Conservation (phyloP, 306 rosid genomes). For the Prosopis cineraria region DNA sequence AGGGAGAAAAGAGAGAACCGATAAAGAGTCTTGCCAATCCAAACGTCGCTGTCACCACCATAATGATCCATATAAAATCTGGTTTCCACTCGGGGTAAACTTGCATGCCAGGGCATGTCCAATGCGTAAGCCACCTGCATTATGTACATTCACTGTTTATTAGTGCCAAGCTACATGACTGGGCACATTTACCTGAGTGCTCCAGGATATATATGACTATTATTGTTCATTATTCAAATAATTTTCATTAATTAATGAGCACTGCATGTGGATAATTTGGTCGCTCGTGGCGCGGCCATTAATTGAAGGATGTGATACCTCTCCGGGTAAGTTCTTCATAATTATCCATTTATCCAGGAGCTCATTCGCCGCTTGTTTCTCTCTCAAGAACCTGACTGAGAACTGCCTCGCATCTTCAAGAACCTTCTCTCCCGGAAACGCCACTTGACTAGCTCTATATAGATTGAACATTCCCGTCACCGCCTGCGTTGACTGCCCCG, state of each 20-base stretch:
- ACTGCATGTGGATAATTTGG: background rate
- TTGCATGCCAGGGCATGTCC: slow-evolving; percentile 85
- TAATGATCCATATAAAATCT: slow-evolving; percentile 80
- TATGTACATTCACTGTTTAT: background rate
- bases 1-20: slow-evolving; percentile 41
- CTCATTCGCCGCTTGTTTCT: slow-evolving; percentile 60
- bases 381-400: slow-evolving; percentile 57
- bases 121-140: slow-evolving; percentile 73
- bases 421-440: slow-evolving; percentile 69
- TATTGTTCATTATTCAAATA: background rate
- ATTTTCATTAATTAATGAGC: background rate
- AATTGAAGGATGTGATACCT: slow-evolving; percentile 49
- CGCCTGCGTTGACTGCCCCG: slow-evolving; percentile 73
- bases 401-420: slow-evolving; percentile 65
- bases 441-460: slow-evolving; percentile 60
- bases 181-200: background rate
- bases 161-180: background rate
- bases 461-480: slow-evolving; percentile 90
- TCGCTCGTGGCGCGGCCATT: background rate
- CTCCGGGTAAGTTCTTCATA: slow-evolving; percentile 68
- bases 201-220: background rate
- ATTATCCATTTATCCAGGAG: slow-evolving; percentile 91
- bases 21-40: slow-evolving; percentile 98
- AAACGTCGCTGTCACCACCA: slow-evolving; percentile 74
- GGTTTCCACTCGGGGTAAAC: slow-evolving; percentile 73